Base-by-base conservation (phyloP, 345 rosid genomes). In the Linum lewisii region DNA sequence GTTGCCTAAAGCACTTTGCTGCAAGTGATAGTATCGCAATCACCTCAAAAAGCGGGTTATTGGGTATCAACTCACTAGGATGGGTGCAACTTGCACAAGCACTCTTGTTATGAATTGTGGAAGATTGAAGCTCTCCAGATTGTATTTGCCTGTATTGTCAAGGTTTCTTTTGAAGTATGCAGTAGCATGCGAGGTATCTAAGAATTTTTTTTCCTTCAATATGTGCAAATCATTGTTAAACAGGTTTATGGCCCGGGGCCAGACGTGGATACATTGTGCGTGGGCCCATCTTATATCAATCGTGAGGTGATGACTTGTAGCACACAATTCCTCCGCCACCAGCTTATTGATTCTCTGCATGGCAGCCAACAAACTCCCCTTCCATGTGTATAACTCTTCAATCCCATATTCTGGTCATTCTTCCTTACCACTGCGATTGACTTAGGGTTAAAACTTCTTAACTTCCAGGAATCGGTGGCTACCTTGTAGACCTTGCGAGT, bases 291-390 rank as follows among this genome's bases (percentile, higher is more conserved):
- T 57, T 57, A 57, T 57, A 37, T 57, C 7, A 57, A 57, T 57
- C 60, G 60, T 14, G 60, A 57, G 60, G 60, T 57, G 23, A 57
- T n/a, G n/a, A n/a, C n/a, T n/a, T n/a, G n/a, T n/a, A n/a, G n/a
- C n/a, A n/a, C n/a, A n/a, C n/a, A n/a, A n/a, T n/a, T n/a, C n/a
- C n/a, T n/a, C n/a, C n/a, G n/a, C n/a, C n/a, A n/a, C n/a, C n/a
- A n/a, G n/a, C n/a, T n/a, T n/a, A n/a, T n/a, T n/a, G n/a, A n/a
- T n/a, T n/a, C n/a, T n/a, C n/a, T n/a, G n/a, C n/a, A n/a, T n/a
- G n/a, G n/a, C n/a, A n/a, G n/a, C n/a, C n/a, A n/a, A n/a, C n/a
- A n/a, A n/a, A n/a, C n/a, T n/a, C n/a, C n/a, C n/a, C n/a, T n/a
- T n/a, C n/a, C n/a, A n/a, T n/a, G n/a, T n/a, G n/a, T n/a, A n/a